Evolutionary conservation across 768 basidiomycete species (phyloP).

Genomic region (Stropharia rugosoannulata): DNA sequence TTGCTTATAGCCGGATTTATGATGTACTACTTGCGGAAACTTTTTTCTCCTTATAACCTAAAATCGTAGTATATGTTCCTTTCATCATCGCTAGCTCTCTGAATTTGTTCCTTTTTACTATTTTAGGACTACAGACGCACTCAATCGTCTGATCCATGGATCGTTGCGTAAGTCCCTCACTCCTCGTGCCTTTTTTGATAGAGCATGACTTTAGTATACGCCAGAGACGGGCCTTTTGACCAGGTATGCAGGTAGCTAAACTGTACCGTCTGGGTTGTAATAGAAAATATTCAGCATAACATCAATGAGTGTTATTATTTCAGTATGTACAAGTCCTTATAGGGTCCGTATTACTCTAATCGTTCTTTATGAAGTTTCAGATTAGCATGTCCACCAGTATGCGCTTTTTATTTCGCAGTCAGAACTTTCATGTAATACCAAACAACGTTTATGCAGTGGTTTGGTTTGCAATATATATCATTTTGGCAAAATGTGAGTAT

Average conservation of each 20-base stretch:
- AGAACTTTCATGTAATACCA: no score
- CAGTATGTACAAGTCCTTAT: neutral
- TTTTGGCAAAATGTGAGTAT: neutral
- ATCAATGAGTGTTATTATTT: slow-evolving; percentile 1
- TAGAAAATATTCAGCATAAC: neutral
- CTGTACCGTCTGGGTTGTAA: neutral
- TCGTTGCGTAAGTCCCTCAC: neutral
- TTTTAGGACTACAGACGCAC: neutral
- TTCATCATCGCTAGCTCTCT: neutral
- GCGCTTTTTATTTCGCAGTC: neutral
- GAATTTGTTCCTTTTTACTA: neutral
- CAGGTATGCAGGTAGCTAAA: neutral
- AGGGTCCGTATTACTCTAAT: no score
- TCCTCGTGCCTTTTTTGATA: no score
- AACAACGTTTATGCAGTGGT: neutral
- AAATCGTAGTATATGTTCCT: neutral
- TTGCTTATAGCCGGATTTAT: slow-evolving; percentile 4
- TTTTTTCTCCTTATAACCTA: neutral
- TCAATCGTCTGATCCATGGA: neutral
- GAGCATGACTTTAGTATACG: neutral
- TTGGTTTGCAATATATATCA: neutral
- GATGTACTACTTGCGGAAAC: neutral
- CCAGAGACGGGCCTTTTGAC: neutral
- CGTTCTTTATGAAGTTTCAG: neutral
- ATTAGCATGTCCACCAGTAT: slow-evolving; percentile 1